Percentiles rank a stretch among this genome's conserved stretches.
phyloP scores from a whole-genome alignment of 306 rosid species.

The Pterocarpus macrocarpus region DNA sequence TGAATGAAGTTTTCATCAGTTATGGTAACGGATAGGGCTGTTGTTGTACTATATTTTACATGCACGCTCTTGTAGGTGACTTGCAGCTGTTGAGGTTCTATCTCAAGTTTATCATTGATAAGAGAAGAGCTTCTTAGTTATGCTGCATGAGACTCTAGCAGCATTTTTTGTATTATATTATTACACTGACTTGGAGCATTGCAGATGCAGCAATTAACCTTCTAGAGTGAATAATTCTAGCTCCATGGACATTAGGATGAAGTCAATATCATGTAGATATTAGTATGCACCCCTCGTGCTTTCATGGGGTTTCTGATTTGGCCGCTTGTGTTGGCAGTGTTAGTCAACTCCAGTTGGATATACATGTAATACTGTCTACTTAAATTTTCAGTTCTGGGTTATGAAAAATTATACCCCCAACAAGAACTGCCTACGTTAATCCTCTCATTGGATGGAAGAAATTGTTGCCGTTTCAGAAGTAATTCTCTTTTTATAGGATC shows the following conservation, averaged over 20 bases:
- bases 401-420: neutral
- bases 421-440: no score
- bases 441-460: no score
- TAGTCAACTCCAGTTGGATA: slow-evolving; percentile 17
- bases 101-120: slow-evolving; percentile 30
- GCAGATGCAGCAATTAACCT: slow-evolving; percentile 51
- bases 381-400: slow-evolving; percentile 29
- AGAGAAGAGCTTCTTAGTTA: slow-evolving; percentile 44
- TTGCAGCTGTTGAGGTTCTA: slow-evolving; percentile 54
- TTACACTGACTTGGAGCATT: slow-evolving; percentile 42
- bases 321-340: slow-evolving; percentile 1
- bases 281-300: slow-evolving; percentile 32
- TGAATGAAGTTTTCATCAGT: slow-evolving; percentile 33
- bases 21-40: slow-evolving; percentile 18
- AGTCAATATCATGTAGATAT: slow-evolving; percentile 46
- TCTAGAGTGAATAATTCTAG: slow-evolving; percentile 39
- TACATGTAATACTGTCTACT: slow-evolving; percentile 29
- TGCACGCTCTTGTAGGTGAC: slow-evolving; percentile 42
- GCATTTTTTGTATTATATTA: slow-evolving; percentile 48
- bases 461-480: no score
- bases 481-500: no score
- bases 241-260: slow-evolving; percentile 41
- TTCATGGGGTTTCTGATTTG: slow-evolving; percentile 39
- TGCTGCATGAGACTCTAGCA: slow-evolving; percentile 43
- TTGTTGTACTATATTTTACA: slow-evolving; percentile 5